Base-by-base conservation (phyloP, 805 yeast genomes). In the Candida endomychidarum region DNA sequence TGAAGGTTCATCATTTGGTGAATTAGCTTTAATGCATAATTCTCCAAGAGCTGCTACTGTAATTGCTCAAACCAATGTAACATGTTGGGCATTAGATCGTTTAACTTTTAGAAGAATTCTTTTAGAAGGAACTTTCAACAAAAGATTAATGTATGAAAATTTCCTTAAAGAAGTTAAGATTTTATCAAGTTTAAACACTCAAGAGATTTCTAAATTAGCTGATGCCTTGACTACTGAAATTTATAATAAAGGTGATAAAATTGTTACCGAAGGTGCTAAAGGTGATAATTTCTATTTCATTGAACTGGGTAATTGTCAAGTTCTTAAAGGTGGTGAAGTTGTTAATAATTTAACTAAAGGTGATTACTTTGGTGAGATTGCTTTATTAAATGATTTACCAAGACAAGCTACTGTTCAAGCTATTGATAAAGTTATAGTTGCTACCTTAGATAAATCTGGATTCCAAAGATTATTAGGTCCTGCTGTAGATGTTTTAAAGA, bases 11-110 rank as follows among this genome's bases (percentile, higher is more conserved):
- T 82, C 91, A 32, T 93, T 93, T 64, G 99, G 99, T 58, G 99
- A 93, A 64, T 75, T 93, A 56, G 99, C 99, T 3, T 75, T 93
- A 53, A 89, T 93, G 96, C 91, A 93, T 70, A 91, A 93, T 62
- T 81, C 96, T 14, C 97, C 97, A 46, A 81, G 99, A 65, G 98
- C 98, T 6, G 98, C 98, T 8, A 88, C 98, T 1, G 97, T 86
- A 1, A 54, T 75, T 19, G 90, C 96, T 8, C 73, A 85, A 6
- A 87, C 84, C 45, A 78, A 79, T 22, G 72, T 91, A 37, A 62
- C 67, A 11, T 65, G 72, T 49, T 91, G 96, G 96, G 93, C 96
- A 2, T 74, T 93, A 51, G 99, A 93, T 65, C 80, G 99, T 57
- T 70, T 83, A 55, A 90, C 97, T 1, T 93, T 93, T 71, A 82